Base-by-base conservation (phyloP, 75 land plant species). In the Selaginella moellendorffii region DNA sequence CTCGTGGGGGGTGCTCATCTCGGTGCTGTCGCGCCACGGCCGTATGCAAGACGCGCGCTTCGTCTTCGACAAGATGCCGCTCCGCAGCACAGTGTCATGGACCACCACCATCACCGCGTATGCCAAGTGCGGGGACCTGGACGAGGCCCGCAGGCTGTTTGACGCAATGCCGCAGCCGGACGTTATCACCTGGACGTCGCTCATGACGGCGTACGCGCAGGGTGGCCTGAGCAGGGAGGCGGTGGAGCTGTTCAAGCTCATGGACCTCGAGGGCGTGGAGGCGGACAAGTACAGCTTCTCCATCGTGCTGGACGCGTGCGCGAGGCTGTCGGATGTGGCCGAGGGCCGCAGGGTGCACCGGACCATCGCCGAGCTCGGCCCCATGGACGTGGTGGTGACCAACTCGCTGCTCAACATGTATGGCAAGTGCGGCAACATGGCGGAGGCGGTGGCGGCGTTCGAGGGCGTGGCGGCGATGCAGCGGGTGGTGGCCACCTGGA, bases 111-210 rank as follows among this genome's bases (percentile, higher is more conserved):
- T 56, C 24, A 56, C 59, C 8, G 59, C 59, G n/a, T 56, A 25
- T 56, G 59, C 59, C 59, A 19, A 56, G 24, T 5, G 24, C 2
- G 59, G 59, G 59, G 8, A 21, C n/a, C 8, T 56, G 5, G 25
- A 25, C 9, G n/a, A 56, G 24, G 59, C 59, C 19, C 59, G 19
- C n/a, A 21, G 21, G 19, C 59, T 56, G 8, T 56, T 56, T 19
- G 25, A 56, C 9, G n/a, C 8, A 5, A 56, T 56, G 59, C 59
- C 59, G 2, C 59, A 56, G 24, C 21, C 21, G 21, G 24, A 56
- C n/a, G 25, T 56, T 56, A 25, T 56, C n/a, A 21, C 59, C 23
- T 56, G 59, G 59, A 56, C 21, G 5, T 21, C 59, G 5, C 59
- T 56, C 23, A 19, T 56, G 17, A 56, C 59, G n/a, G 59, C 59